Percentiles rank a stretch among this genome's conserved stretches.
These are phyloP conservation scores for Lactarius sp. DNA, from an alignment of 768 basidiomycete genomes.

Conservation along the genomic window DNA sequence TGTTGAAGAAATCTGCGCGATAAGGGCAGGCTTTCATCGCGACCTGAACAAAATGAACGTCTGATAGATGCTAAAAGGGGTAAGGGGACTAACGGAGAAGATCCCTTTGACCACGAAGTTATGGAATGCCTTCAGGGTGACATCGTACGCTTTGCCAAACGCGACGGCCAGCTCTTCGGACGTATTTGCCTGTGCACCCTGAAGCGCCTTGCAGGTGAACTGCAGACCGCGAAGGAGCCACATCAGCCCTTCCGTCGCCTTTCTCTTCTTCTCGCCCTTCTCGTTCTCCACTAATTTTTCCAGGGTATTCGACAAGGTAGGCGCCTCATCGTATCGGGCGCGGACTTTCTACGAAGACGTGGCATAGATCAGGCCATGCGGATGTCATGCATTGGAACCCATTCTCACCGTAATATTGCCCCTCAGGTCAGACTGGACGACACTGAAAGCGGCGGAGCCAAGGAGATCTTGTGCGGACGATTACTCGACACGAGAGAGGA, in stretches of 20 bases:
- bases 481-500: background rate
- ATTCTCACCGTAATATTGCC: constrained; percentile 82
- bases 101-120: constrained; percentile 60
- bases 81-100: constrained; percentile 46
- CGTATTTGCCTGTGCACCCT: constrained; percentile 62
- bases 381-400: background rate
- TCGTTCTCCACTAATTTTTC: constrained; percentile 83
- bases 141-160: constrained; percentile 79
- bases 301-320: constrained; percentile 65
- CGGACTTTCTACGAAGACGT: constrained; percentile 75
- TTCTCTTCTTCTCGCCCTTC: constrained; percentile 78
- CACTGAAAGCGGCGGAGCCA: constrained; percentile 74
- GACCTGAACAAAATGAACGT: constrained; percentile 35
- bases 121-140: constrained; percentile 80
- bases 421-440: constrained; percentile 81
- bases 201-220: constrained; percentile 83
- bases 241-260: constrained; percentile 86
- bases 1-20: constrained; percentile 52
- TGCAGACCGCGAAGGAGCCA: constrained; percentile 91
- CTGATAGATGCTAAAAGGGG: background rate
- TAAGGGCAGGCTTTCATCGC: constrained; percentile 68
- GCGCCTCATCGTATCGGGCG: constrained; percentile 64
- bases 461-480: constrained; percentile 58
- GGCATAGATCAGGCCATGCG: constrained; percentile 8
- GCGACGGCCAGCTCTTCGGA: constrained; percentile 58